phyloP scores from a whole-genome alignment of 257 asterid species.

The Solanum microdontum region DNA sequence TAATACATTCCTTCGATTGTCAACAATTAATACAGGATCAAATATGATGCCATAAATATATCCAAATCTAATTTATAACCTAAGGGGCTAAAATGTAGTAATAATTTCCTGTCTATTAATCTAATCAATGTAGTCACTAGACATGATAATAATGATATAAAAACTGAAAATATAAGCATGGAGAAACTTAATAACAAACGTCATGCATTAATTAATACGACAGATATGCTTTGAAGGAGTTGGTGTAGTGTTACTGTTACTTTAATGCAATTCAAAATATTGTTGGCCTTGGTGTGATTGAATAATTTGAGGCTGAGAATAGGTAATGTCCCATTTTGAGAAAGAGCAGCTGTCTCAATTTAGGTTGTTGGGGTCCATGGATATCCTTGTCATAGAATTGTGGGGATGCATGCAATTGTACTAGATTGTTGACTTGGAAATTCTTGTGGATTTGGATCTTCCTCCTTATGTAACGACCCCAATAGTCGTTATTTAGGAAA shows the following conservation, averaged over 20 bases:
- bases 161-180: not conserved
- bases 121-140: not conserved
- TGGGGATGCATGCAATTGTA: not conserved
- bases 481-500: no score
- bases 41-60: not conserved
- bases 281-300: not conserved
- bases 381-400: not conserved
- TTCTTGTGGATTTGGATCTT: not conserved
- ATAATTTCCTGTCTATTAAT: not conserved
- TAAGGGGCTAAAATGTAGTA: not conserved
- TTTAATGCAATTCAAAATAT: not conserved
- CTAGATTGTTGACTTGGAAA: not conserved
- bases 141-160: not conserved
- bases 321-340: not conserved
- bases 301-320: not conserved
- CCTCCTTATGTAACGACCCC: no score
- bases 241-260: not conserved
- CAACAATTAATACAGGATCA: not conserved
- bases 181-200: not conserved
- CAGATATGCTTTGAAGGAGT: not conserved
- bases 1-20: not conserved
- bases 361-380: not conserved
- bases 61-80: not conserved
- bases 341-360: not conserved
- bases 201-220: not conserved